Evolutionary conservation across 768 basidiomycete species (phyloP), one percentile per base, ranked within the genome.

Genomic region (Epithele typhae): DNA sequence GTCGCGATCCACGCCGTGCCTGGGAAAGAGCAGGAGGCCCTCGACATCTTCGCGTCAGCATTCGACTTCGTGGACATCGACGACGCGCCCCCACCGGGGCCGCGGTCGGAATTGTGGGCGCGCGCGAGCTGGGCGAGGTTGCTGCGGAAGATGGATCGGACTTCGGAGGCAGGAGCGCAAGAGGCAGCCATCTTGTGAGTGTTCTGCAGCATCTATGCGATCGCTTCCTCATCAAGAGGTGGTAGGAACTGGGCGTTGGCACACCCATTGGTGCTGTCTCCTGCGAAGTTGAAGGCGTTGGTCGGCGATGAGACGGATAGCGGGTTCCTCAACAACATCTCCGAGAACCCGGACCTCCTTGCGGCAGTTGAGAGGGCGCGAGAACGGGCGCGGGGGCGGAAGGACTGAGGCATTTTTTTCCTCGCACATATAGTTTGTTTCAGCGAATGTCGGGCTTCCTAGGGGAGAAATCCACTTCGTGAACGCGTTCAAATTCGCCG

Each of bases 21-120:
- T 4, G 51, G 15, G 46, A 44, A 45, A 19, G 46, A 48, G 39
- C 24, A 47, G 18, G 51, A 52, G 38, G 51, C 51, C 8, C 30
- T 48, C 9, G 4, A 42, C 2, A 39, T 48, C 11, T 52, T 52
- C 42, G n/a, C 43, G 5, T 43, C 35, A 1, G 51, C 51, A 4
- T 52, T 52, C 22, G 42, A 4, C 11, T 27, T 43, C 25, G 17
- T 40, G 17, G 51, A 52, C 11, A 33, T 25, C 15, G 24, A 52
- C 11, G 46, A 23, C 19, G 25, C 24, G 3, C 46, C 34, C 21
- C 42, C 34, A 9, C 38, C 40, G 4, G 51, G 51, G 5, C 51
- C 51, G 10, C 51, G 51, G 9, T 52, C 51, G 9, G 51, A 52
- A 22, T 39, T 52, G 11, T 52, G 51, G 51, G 51, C 51, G n/a